A percentile compares a stretch with the other conserved stretches of the same genome.
Evolutionary conservation across 2,329 filamentous ascomycete species (phyloP).

Genomic region (Neofusicoccum sp.): DNA sequence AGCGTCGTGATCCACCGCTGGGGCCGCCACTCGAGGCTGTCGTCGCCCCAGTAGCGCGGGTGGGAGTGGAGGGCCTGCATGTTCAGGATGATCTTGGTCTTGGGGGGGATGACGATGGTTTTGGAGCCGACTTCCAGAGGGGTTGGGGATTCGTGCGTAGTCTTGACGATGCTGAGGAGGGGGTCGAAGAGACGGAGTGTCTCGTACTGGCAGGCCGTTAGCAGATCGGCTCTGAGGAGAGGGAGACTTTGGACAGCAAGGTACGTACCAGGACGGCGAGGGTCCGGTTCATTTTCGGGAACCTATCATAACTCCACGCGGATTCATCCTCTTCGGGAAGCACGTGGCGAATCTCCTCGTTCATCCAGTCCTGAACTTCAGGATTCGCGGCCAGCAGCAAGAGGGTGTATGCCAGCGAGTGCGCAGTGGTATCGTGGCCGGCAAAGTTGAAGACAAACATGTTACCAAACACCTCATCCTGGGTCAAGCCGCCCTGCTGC

Average conservation of each 20-base stretch:
- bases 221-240: too few species aligned
- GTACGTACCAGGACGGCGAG: conserved; percentile 30
- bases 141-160: too few species aligned
- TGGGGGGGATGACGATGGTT: background rate
- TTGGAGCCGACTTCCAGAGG: too few species aligned
- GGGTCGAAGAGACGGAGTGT: too few species aligned
- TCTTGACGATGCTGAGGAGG: too few species aligned
- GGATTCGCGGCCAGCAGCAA: conserved; percentile 47
- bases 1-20: conserved; percentile 32
- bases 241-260: too few species aligned
- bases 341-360: conserved; percentile 37
- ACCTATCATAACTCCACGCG: conserved; percentile 39
- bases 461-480: conserved; percentile 50
- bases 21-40: conserved; percentile 30
- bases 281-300: conserved; percentile 44
- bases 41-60: conserved; percentile 27
- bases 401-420: conserved; percentile 44
- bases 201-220: too few species aligned
- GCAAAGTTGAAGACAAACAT: conserved; percentile 51
- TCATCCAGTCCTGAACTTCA: conserved; percentile 47
- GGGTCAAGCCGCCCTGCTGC: background rate
- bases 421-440: conserved; percentile 53
- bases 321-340: conserved; percentile 18
- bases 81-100: background rate
- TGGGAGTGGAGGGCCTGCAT: conserved; percentile 15